Base-by-base conservation (phyloP, 768 basidiomycete genomes). In the Lactarius psammicola region DNA sequence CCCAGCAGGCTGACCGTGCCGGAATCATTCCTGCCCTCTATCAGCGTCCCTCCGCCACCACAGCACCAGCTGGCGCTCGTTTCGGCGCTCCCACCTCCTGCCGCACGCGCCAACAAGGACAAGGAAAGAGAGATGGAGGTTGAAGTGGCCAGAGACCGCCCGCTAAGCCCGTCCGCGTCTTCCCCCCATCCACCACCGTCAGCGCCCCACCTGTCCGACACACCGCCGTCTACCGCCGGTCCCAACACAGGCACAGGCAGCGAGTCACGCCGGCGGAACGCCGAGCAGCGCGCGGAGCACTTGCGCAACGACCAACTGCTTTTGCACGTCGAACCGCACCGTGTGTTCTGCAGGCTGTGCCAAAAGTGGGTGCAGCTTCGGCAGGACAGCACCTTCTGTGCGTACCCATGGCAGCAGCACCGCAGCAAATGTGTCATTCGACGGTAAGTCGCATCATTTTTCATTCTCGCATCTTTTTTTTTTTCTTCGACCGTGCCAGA, bases 361-460 rank as follows among this genome's bases (percentile, higher is more conserved):
- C 80, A 83, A 71, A 91, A 92, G 75, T 92, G 90, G 90, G 89
- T 92, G 1, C 90, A 92, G 74, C 80, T 92, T 23, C 75, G 90
- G 49, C 89, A 90, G 73, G 90, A 92, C 70, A 86, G 84, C 66
- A 84, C 85, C 11, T 92, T 87, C 73, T 92, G 90, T 69, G 87
- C 90, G 60, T 90, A 91, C 72, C 90, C 90, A 44, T 92, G 90
- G 90, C 73, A 86, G 64, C 88, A 89, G 76, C 90, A 92, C 74
- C 83, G 88, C 23, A 83, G 80, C 30, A 92, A 90, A 75, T 92
- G 90, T 77, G 73, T 89, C 54, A 82, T 84, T n/a, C 76, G 88
- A 71, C 81, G 85, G 89, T 91, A 74, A 72, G 86, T 84, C 49
- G 0, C 55, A 61, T 61, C 59, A 51, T 26, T 20, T 57, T 53